Evolutionary conservation across 352 stramenopile genomes (phyloP).

Genomic region (Phytophthora constricta): DNA sequence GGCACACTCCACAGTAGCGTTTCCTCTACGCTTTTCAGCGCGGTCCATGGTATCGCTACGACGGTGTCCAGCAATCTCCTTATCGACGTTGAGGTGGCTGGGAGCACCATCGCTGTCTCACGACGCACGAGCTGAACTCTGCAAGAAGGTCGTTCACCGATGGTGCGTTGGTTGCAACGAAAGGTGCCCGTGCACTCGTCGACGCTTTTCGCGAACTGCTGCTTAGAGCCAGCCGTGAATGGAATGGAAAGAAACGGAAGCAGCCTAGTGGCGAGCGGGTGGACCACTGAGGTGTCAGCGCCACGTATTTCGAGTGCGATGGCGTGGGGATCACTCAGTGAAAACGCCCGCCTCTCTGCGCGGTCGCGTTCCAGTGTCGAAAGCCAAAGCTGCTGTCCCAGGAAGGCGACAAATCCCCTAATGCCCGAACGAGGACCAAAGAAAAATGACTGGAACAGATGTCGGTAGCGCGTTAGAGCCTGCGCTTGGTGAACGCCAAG

Average conservation of each 20-base stretch:
- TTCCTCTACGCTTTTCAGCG: slow-evolving; percentile 35
- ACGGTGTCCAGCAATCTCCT: slow-evolving; percentile 22
- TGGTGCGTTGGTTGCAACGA: no score
- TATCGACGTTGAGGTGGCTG: slow-evolving; percentile 18
- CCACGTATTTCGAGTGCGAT: slow-evolving; percentile 7
- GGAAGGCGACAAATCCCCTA: slow-evolving; percentile 23
- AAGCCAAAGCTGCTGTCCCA: slow-evolving; percentile 1
- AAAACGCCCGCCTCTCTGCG: slow-evolving; percentile 18
- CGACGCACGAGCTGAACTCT: no score
- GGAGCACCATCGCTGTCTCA: slow-evolving; percentile 29
- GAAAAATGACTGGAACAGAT: slow-evolving; percentile 38
- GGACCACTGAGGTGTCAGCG: no score
- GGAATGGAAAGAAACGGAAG: background rate
- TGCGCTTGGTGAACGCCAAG: slow-evolving; percentile 3
- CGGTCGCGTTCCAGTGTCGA: slow-evolving; percentile 4
- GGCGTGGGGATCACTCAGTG: slow-evolving; percentile 1
- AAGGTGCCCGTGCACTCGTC: background rate
- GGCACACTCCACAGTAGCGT: slow-evolving; percentile 36
- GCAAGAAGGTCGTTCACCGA: no score
- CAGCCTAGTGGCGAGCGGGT: no score
- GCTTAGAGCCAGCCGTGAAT: slow-evolving; percentile 14
- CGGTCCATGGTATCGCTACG: slow-evolving; percentile 26
- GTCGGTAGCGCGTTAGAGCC: slow-evolving; percentile 10
- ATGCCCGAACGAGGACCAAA: slow-evolving; percentile 10
- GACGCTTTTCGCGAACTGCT: background rate